These are phyloP conservation scores for Geotrichum siamense DNA, from an alignment of 1,139 yeast species.

Conservation along the genomic window DNA sequence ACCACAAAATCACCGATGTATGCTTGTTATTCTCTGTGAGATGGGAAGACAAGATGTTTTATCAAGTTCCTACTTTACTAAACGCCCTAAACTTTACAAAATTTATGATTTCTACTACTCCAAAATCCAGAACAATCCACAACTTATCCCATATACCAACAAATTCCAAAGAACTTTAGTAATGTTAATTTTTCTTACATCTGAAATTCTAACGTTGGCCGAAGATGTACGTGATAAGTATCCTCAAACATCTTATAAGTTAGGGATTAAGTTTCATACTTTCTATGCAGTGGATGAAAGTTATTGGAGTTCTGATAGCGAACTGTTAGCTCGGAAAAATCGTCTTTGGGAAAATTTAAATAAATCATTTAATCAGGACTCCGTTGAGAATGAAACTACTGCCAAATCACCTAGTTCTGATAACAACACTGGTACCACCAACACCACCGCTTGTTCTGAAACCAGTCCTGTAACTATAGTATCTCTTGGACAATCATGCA, in stretches of 20 bases:
- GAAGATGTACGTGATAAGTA: conserved; percentile 6
- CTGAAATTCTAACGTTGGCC: conserved; percentile 9
- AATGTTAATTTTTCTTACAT: conserved; percentile 1
- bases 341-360: background rate
- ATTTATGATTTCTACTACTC: conserved; percentile 1
- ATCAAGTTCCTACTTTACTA: background rate
- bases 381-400: background rate
- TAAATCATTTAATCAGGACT: background rate
- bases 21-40: conserved; percentile 7
- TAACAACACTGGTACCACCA: conserved; percentile 4
- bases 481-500: conserved; percentile 10
- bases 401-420: background rate
- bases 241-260: background rate
- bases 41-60: conserved; percentile 13
- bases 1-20: conserved; percentile 2
- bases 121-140: conserved; percentile 6
- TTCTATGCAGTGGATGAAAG: background rate
- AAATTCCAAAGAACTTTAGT: conserved; percentile 1
- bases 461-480: background rate
- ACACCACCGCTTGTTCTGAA: background rate
- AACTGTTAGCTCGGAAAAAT: background rate
- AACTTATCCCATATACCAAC: background rate
- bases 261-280: background rate
- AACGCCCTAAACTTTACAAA: conserved; percentile 9
- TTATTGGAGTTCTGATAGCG: background rate